These are phyloP conservation scores for Fusarium guadeloupense DNA, from an alignment of 2,329 filamentous ascomycete species.

Conservation along the genomic window DNA sequence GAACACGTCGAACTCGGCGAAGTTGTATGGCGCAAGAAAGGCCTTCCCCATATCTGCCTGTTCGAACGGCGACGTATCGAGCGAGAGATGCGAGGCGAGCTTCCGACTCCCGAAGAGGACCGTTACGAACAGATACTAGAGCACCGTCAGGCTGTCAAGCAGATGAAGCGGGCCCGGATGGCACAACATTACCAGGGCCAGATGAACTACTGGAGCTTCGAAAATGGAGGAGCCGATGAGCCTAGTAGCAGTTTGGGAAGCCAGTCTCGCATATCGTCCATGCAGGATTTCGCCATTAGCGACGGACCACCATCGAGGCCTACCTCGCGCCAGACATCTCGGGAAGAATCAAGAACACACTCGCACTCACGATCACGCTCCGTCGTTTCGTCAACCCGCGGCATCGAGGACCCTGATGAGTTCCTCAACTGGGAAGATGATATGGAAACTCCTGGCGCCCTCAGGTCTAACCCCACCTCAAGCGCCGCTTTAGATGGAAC, in stretches of 20 bases:
- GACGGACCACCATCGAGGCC: conserved; percentile 51
- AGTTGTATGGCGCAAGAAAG: conserved; percentile 92
- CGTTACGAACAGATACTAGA: conserved; percentile 68
- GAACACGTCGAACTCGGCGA: conserved; percentile 96
- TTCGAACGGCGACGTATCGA: conserved; percentile 86
- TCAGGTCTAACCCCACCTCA: conserved; percentile 62
- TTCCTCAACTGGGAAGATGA: conserved; percentile 58
- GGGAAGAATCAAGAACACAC: conserved; percentile 56
- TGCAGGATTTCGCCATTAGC: conserved; percentile 51
- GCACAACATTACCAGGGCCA: conserved; percentile 61
- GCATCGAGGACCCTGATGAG: conserved; percentile 50
- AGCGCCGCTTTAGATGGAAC: conserved; percentile 75
- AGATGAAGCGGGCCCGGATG: conserved; percentile 66
- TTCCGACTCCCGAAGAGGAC: conserved; percentile 68
- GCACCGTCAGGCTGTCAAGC: conserved; percentile 65
- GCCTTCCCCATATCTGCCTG: conserved; percentile 80
- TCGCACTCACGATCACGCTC: conserved; percentile 62
- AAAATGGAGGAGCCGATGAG: conserved; percentile 73
- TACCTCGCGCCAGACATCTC: conserved; percentile 51
- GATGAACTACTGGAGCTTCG: conserved; percentile 82
- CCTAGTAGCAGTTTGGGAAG: conserved; percentile 52
- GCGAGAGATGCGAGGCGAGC: conserved; percentile 70
- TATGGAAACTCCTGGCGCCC: conserved; percentile 62
- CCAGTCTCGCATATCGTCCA: conserved; percentile 55
- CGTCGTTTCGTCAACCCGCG: conserved; percentile 50